phyloP scores from a whole-genome alignment of 306 rosid species.

The Rosa chinensis region DNA sequence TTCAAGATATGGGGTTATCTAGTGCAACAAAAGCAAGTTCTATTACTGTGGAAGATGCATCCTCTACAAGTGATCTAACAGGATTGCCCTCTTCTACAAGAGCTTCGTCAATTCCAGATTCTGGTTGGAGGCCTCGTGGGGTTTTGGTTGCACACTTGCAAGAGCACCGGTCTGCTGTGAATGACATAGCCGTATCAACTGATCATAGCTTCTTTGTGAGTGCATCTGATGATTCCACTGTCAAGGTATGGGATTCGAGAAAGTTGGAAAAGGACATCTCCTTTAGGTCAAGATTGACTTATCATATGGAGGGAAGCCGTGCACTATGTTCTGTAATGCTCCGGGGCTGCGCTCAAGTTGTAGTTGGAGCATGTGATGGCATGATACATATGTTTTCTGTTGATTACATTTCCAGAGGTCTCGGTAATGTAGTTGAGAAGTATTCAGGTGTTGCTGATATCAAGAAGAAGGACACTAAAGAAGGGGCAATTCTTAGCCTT shows the following conservation, averaged over 20 bases:
- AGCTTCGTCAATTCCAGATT: conserved; percentile 65
- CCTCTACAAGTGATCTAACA: conserved; percentile 57
- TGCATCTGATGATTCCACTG: conserved; percentile 93
- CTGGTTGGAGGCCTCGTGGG: conserved; percentile 98
- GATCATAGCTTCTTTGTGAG: conserved; percentile 86
- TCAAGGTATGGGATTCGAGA: conserved; percentile 95
- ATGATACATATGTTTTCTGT: conserved; percentile 82
- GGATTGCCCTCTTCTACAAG: conserved; percentile 66
- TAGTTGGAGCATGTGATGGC: conserved; percentile 97
- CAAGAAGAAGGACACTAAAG: conserved; percentile 85
- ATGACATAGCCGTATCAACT: conserved; percentile 82
- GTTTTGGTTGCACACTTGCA: conserved; percentile 97
- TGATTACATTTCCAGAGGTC: conserved; percentile 85
- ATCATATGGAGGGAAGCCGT: conserved; percentile 94
- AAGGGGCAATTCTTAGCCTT: conserved; percentile 82
- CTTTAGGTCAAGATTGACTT: conserved; percentile 90
- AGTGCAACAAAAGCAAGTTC: conserved; percentile 55
- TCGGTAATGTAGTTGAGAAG: conserved; percentile 88
- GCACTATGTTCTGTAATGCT: conserved; percentile 85
- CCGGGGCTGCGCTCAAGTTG: conserved; percentile 60
- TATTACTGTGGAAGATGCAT: conserved; percentile 53
- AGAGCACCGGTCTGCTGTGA: conserved; percentile 93
- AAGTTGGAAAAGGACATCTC: conserved; percentile 96
- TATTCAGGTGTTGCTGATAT: conserved; percentile 91
- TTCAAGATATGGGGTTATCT: conserved; percentile 69